Evolutionary conservation across 805 yeast genomes (phyloP).

Genomic region (Pichia cephalocereana): DNA sequence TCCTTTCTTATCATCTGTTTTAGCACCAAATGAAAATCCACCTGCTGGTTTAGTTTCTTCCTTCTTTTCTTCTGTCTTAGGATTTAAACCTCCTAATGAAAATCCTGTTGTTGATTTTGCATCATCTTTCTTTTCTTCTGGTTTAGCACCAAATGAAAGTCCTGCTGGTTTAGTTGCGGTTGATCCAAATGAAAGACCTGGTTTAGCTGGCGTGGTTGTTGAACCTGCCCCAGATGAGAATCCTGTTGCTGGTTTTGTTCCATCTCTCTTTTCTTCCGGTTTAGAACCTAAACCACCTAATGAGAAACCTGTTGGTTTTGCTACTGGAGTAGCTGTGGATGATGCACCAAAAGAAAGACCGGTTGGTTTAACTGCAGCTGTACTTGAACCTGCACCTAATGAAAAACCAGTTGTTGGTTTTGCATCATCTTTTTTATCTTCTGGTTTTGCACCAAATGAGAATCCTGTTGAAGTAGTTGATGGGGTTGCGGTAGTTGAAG

Average conservation of each 20-base stretch:
- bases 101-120: conserved; percentile 3
- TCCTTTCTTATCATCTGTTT: conserved; percentile 2
- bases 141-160: conserved; percentile 14
- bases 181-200: conserved; percentile 8
- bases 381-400: conserved; percentile 5
- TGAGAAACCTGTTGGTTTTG: not conserved
- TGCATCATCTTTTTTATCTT: conserved; percentile 9
- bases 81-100: not conserved
- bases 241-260: conserved; percentile 7
- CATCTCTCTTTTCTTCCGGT: conserved; percentile 9
- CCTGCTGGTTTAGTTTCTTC: conserved; percentile 9
- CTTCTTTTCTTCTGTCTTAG: conserved; percentile 8
- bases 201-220: not conserved
- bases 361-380: conserved; percentile 7
- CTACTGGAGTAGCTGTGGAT: conserved; percentile 3
- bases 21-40: conserved; percentile 14
- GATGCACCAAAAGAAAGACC: conserved; percentile 15
- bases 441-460: conserved; percentile 4
- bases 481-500: not conserved
- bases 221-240: conserved; percentile 9
- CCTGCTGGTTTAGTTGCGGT: conserved; percentile 8
- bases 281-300: conserved; percentile 1
- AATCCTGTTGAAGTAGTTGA: not conserved
- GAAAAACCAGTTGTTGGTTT: conserved; percentile 9
- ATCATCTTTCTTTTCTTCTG: conserved; percentile 6